Evolutionary conservation across 768 basidiomycete species (phyloP), one percentile per base, ranked within the genome.

Genomic region (Naganishia randhawae): DNA sequence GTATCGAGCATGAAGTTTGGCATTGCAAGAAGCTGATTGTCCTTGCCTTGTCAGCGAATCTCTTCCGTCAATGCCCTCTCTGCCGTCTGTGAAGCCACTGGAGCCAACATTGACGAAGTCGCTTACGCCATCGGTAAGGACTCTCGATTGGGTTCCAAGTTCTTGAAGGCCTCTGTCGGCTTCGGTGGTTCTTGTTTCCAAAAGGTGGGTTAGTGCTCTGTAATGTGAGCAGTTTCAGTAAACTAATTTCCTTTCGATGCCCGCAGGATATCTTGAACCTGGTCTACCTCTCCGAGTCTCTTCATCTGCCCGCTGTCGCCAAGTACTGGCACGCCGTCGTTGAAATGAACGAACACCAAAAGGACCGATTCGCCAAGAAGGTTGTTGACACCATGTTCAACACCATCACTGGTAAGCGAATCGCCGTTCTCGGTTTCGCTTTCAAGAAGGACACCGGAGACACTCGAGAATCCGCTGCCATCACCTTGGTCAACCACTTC

Each of bases 361-460:
- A 98, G 85, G 83, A 86, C 71, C 84, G 96, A 62, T 99, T 99
- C 85, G 91, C 92, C 48, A 91, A 93, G 82, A 87, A 88, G 62
- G 94, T 99, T 71, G 94, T 99, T 45, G 92, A 96, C 81, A 92
- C 91, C 16, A 87, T 99, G 68, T 99, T 99, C 86, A 97, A 94
- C 81, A 99, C 96, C 62, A 93, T 96, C 78, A 95, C 42, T 67
- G 55, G 75, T 41, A 78, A 88, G 92, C 87, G 87, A 76, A 94
- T 99, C 75, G 91, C 96, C 50, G 90, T 99, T 52, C 87, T 99
- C 50, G 95, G 95, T 13, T 99, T 97, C 80, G 96, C 95, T 3
- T 97, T 97, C 88, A 97, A 97, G 84, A 95, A 96, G 50, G 94
- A 98, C 80, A 99, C 96, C 14, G 96, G 96, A 69, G 96, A 99